phyloP scores from a whole-genome alignment of 495 filamentous ascomycete species.

The Parathielavia hyrcaniae region DNA sequence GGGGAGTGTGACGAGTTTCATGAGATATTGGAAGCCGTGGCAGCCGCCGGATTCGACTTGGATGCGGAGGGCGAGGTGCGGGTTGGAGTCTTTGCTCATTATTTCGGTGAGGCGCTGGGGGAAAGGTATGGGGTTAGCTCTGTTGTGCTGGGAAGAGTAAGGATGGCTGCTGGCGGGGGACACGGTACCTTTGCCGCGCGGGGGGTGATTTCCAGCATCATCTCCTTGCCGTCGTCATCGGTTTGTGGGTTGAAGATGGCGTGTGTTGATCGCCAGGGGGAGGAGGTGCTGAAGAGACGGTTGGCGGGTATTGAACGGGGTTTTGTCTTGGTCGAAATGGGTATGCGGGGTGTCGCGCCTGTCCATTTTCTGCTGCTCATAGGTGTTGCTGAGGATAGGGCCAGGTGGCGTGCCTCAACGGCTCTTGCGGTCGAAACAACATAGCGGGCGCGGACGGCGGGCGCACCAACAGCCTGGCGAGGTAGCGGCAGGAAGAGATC shows the following conservation, averaged over 20 bases:
- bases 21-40: slow-evolving; percentile 96
- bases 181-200: slow-evolving; percentile 65
- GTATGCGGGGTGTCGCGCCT: not conserved
- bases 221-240: slow-evolving; percentile 73
- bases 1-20: slow-evolving; percentile 66
- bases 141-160: not conserved
- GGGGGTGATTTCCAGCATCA: slow-evolving; percentile 72
- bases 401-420: not conserved
- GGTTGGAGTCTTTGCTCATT: slow-evolving; percentile 66
- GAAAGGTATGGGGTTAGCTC: not conserved
- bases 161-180: slow-evolving; percentile 21
- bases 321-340: not conserved
- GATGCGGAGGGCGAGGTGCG: slow-evolving; percentile 77
- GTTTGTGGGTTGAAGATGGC: slow-evolving; percentile 57
- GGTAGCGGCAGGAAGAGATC: slow-evolving; percentile 35
- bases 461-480: not conserved
- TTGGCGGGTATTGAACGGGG: slow-evolving; percentile 11
- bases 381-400: not conserved
- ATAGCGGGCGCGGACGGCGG: slow-evolving; percentile 7
- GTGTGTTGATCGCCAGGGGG: slow-evolving; percentile 31
- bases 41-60: slow-evolving; percentile 89
- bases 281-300: slow-evolving; percentile 32
- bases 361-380: not conserved
- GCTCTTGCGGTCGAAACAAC: not conserved
- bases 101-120: slow-evolving; percentile 63